Evolutionary conservation across 1,139 yeast genomes (phyloP).

Genomic region (Martiniozyma asiatica): DNA sequence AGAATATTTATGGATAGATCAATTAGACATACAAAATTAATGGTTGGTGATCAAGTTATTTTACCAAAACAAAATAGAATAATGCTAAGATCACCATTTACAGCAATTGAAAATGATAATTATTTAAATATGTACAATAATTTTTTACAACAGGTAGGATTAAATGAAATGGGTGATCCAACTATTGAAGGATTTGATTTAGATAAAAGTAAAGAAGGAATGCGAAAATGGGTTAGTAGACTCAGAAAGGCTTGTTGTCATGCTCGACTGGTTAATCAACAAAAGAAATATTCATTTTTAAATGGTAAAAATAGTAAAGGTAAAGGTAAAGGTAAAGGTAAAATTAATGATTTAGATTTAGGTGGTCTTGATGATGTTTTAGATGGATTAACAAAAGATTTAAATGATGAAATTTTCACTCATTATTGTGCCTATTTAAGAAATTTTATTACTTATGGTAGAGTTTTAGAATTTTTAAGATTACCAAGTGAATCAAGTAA

Average conservation of each 20-base stretch:
- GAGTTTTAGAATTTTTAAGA: slow-evolving; percentile 42
- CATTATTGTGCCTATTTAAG: slow-evolving; percentile 38
- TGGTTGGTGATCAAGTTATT: slow-evolving; percentile 65
- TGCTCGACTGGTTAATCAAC: slow-evolving; percentile 25
- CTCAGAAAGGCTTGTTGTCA: slow-evolving; percentile 78
- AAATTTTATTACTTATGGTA: slow-evolving; percentile 32
- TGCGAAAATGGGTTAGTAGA: slow-evolving; percentile 56
- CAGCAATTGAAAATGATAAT: slow-evolving; percentile 72
- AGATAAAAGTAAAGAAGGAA: slow-evolving; percentile 28
- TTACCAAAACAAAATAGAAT: slow-evolving; percentile 70
- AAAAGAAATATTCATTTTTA: too few relatives aligned
- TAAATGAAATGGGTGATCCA: slow-evolving; percentile 49
- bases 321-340: slow-evolving; percentile 2
- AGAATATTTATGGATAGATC: slow-evolving; percentile 32
- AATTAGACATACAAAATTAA: slow-evolving; percentile 71
- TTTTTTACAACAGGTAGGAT: slow-evolving; percentile 51
- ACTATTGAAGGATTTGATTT: slow-evolving; percentile 40
- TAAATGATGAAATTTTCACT: slow-evolving; percentile 36
- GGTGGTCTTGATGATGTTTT: slow-evolving; percentile 63
- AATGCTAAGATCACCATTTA: slow-evolving; percentile 60
- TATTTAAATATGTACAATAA: slow-evolving; percentile 53
- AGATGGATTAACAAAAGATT: slow-evolving; percentile 44
- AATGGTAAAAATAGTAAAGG: slow-evolving; percentile 1
- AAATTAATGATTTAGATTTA: slow-evolving; percentile 16
- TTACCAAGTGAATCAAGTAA: slow-evolving; percentile 38